Evolutionary conservation across 257 asterid genomes (phyloP).

Genomic region (Nemophila menziesii): DNA sequence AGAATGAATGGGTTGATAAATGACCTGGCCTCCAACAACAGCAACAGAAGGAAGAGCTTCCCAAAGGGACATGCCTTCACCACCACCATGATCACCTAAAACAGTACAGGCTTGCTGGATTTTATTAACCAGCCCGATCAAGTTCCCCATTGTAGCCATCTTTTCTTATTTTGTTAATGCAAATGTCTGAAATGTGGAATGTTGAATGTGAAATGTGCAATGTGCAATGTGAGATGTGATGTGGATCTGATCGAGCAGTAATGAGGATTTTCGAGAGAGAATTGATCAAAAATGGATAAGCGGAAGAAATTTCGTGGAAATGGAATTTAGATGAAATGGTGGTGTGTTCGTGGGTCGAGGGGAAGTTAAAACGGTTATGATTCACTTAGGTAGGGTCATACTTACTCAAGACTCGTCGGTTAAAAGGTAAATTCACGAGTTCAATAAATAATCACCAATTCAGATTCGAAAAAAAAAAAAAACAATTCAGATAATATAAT

Average conservation of each 20-base stretch:
- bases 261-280: not conserved
- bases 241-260: not conserved
- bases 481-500: no score
- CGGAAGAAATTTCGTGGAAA: not conserved
- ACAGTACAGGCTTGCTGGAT: conserved; percentile 96
- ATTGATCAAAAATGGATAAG: not conserved
- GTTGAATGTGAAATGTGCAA: not conserved
- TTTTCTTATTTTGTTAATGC: not conserved
- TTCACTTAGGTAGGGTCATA: no score
- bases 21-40: conserved; percentile 98
- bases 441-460: no score
- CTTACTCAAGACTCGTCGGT: no score
- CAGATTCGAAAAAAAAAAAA: no score
- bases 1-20: not conserved
- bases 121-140: conserved; percentile 83
- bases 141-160: conserved; percentile 93
- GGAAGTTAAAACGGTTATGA: conserved; percentile 1
- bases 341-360: not conserved
- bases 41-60: conserved; percentile 99
- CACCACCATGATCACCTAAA: conserved; percentile 98
- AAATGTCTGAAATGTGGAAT: not conserved
- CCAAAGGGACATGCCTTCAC: conserved; percentile 96
- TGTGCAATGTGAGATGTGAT: no score
- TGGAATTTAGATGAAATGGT: not conserved
- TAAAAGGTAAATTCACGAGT: no score